Conservation (phyloP, 495 filamentous ascomycete genomes). For the Penicillium argentinense region DNA sequence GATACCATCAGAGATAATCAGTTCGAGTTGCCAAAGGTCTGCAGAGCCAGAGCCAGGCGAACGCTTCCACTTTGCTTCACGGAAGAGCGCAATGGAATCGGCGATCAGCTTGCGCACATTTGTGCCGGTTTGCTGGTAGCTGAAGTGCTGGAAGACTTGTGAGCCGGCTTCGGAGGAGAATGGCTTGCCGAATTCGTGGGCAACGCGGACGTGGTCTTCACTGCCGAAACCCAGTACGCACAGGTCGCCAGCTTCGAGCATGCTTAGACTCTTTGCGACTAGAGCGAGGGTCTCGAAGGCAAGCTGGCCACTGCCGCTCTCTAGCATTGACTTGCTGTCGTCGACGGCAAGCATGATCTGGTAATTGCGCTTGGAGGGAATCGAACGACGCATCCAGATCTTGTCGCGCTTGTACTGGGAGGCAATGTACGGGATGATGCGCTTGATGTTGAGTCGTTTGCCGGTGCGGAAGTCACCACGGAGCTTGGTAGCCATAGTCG, state of each 20-base stretch:
- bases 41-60: conserved; percentile 54
- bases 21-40: conserved; percentile 93
- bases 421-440: conserved; percentile 98
- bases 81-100: conserved; percentile 77
- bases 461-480: conserved; percentile 96
- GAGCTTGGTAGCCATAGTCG: conserved; percentile 92
- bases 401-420: conserved; percentile 98
- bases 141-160: conserved; percentile 78
- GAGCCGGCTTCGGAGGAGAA: conserved; percentile 83
- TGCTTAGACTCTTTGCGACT: conserved; percentile 76
- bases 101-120: conserved; percentile 78
- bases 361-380: conserved; percentile 89
- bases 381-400: conserved; percentile 95
- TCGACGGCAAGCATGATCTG: conserved; percentile 97
- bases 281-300: conserved; percentile 93
- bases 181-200: conserved; percentile 82
- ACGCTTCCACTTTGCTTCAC: conserved; percentile 63
- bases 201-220: conserved; percentile 72
- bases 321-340: conserved; percentile 90
- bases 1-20: conserved; percentile 91
- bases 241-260: conserved; percentile 91
- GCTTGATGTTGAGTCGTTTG: conserved; percentile 97
- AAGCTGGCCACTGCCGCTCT: conserved; percentile 64
- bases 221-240: conserved; percentile 84
- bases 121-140: conserved; percentile 79